A percentile compares a stretch with the other conserved stretches of the same genome.
Conservation (phyloP, 495 filamentous ascomycete genomes). For the Lasiosphaeria miniovina region DNA sequence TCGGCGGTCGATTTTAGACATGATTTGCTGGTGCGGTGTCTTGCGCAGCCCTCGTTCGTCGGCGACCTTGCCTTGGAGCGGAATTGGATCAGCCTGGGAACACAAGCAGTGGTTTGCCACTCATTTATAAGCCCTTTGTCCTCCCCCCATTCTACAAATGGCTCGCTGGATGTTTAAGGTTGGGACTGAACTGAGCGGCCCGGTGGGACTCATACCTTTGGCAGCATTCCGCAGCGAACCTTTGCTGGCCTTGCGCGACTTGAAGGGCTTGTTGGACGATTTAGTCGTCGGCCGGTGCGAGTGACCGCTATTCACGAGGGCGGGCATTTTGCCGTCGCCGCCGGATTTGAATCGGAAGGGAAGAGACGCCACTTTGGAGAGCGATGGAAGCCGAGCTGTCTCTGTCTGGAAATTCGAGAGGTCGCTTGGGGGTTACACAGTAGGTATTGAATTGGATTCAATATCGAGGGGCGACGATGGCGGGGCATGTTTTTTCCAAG, state of each 20-base stretch:
- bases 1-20: slow-evolving; percentile 92
- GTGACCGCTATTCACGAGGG: slow-evolving; percentile 56
- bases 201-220: slow-evolving; percentile 60
- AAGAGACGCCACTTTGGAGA: slow-evolving; percentile 59
- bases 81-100: slow-evolving; percentile 12
- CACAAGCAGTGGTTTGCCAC: not conserved
- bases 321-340: slow-evolving; percentile 62
- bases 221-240: slow-evolving; percentile 72
- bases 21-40: slow-evolving; percentile 90
- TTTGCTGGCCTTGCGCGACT: slow-evolving; percentile 86
- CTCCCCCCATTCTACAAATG: too few relatives aligned
- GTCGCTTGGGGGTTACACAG: too few relatives aligned
- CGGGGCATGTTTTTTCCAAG: slow-evolving; percentile 32
- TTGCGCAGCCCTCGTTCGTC: slow-evolving; percentile 64
- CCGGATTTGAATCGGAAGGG: slow-evolving; percentile 87
- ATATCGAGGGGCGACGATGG: slow-evolving; percentile 24
- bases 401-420: too few relatives aligned
- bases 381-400: not conserved
- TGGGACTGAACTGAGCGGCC: not conserved
- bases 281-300: slow-evolving; percentile 93
- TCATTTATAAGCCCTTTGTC: not conserved
- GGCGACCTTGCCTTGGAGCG: slow-evolving; percentile 37
- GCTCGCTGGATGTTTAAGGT: not conserved
- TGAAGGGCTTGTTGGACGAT: slow-evolving; percentile 79
- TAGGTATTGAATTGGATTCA: not conserved